Conservation (phyloP, 441 rosid genomes). For the Mallotus repandus region DNA sequence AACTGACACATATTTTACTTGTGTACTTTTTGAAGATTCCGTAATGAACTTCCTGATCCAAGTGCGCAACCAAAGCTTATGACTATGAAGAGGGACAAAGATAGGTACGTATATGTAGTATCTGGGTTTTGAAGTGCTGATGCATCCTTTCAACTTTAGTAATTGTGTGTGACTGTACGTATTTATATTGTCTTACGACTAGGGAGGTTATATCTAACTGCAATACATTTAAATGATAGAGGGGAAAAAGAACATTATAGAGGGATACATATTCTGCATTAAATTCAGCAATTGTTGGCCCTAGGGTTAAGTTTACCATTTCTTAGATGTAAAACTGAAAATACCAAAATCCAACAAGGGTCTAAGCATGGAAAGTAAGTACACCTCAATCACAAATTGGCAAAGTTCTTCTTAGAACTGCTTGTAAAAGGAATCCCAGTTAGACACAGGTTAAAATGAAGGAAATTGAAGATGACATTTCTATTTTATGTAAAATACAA, state of each 20-base stretch:
- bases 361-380: not conserved
- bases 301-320: not conserved
- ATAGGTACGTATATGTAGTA: conserved; percentile 55
- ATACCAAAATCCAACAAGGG: not conserved
- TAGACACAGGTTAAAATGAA: not conserved
- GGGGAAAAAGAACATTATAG: not conserved
- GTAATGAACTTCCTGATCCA: conserved; percentile 98
- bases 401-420: not conserved
- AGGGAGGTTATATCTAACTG: conserved; percentile 4
- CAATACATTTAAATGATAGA: not conserved
- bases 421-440: not conserved
- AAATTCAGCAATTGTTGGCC: not conserved
- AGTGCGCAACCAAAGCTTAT: conserved; percentile 88
- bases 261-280: not conserved
- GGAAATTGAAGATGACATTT: not conserved
- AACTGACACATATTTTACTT: conserved; percentile 7
- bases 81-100: conserved; percentile 77
- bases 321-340: not conserved
- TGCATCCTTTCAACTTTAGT: not conserved
- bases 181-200: not conserved
- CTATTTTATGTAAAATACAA: not conserved
- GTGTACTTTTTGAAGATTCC: conserved; percentile 55
- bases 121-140: not conserved
- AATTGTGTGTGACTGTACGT: not conserved
- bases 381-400: not conserved